Conservation (phyloP, 768 basidiomycete species). For the Tephrocybe sp. region DNA sequence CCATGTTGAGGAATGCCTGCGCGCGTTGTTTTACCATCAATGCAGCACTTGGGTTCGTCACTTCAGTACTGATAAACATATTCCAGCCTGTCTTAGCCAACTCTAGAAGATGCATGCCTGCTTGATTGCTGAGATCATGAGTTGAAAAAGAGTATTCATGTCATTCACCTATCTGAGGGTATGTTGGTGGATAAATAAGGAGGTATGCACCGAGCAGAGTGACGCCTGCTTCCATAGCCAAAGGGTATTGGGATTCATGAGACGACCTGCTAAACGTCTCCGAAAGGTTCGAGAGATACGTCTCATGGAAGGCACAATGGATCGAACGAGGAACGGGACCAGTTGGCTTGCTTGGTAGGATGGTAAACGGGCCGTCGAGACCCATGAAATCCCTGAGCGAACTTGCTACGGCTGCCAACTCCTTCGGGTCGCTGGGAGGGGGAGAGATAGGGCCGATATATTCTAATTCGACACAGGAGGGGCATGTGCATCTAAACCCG, state of each 20-base stretch:
- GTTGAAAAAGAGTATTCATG: not conserved
- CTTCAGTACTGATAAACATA: slow-evolving; percentile 35
- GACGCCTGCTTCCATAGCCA: slow-evolving; percentile 52
- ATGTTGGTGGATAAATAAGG: slow-evolving; percentile 70
- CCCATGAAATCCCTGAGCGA: slow-evolving; percentile 38
- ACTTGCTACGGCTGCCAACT: slow-evolving; percentile 27
- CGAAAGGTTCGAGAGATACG: slow-evolving; percentile 55
- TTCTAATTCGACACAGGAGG: slow-evolving; percentile 49
- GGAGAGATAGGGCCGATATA: slow-evolving; percentile 34
- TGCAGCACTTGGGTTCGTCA: slow-evolving; percentile 17
- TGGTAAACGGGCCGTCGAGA: slow-evolving; percentile 22
- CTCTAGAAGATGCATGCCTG: slow-evolving; percentile 76
- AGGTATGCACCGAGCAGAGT: slow-evolving; percentile 65
- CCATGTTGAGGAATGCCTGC: slow-evolving; percentile 37
- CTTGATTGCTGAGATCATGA: not conserved
- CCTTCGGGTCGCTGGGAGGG: slow-evolving; percentile 33
- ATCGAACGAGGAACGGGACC: slow-evolving; percentile 40
- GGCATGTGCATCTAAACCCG: slow-evolving; percentile 64
- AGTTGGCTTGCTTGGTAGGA: slow-evolving; percentile 28
- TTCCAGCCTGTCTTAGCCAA: slow-evolving; percentile 81
- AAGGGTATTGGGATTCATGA: slow-evolving; percentile 57
- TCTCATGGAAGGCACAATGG: slow-evolving; percentile 48
- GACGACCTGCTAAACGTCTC: slow-evolving; percentile 67
- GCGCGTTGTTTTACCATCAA: slow-evolving; percentile 26
- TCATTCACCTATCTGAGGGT: slow-evolving; percentile 75